Evolutionary conservation across 495 filamentous ascomycete genomes (phyloP).

Genomic region (Daldinia grandis): DNA sequence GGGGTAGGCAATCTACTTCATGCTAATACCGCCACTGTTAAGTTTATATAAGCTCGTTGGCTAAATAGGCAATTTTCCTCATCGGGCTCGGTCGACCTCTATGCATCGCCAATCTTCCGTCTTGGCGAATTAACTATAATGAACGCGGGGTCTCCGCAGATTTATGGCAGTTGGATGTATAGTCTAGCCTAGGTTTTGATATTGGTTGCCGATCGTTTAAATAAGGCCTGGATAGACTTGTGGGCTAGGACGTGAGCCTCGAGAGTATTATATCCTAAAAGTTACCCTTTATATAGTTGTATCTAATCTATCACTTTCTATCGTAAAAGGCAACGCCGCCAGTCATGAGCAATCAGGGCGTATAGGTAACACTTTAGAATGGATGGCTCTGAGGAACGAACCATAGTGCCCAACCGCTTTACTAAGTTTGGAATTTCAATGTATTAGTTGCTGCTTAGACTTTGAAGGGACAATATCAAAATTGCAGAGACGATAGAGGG

Average conservation of each 20-base stretch:
- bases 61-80: constrained; percentile 41
- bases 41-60: constrained; percentile 36
- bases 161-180: constrained; percentile 34
- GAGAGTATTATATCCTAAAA: not conserved
- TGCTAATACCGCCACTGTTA: constrained; percentile 16
- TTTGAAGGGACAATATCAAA: not conserved
- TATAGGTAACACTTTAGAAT: no score
- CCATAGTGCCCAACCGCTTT: not conserved
- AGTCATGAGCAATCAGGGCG: no score
- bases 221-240: not conserved
- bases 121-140: constrained; percentile 39
- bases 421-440: not conserved
- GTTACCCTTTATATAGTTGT: no score
- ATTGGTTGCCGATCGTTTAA: not conserved
- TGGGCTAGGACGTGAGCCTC: not conserved
- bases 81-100: constrained; percentile 27
- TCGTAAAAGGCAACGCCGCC: no score
- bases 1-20: constrained; percentile 26
- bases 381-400: not conserved
- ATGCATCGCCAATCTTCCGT: constrained; percentile 34
- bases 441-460: no score
- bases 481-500: not conserved
- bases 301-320: no score
- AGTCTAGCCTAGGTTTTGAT: constrained; percentile 4
- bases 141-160: constrained; percentile 33